These are phyloP conservation scores for Saccharomycopsis sp. DNA, from an alignment of 805 yeast genomes.

Conservation along the genomic window DNA sequence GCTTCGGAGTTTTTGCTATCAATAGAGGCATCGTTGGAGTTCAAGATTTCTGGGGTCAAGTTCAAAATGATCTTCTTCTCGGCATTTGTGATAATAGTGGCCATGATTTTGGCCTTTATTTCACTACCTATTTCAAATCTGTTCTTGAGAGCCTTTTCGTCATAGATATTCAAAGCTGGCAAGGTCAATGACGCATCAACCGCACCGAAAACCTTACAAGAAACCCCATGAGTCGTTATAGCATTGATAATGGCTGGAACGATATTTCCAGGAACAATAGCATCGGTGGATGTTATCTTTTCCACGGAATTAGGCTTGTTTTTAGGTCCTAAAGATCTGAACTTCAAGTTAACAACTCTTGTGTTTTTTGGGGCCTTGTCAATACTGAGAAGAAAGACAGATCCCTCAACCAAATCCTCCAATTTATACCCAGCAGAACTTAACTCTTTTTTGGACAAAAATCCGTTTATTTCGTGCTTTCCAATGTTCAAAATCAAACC, in stretches of 20 bases:
- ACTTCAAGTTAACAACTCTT: constrained; percentile 41
- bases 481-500: constrained; percentile 80
- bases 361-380: constrained; percentile 32
- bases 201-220: constrained; percentile 69
- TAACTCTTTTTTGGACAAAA: constrained; percentile 66
- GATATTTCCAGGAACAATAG: constrained; percentile 78
- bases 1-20: constrained; percentile 21
- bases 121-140: constrained; percentile 62
- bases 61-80: constrained; percentile 60
- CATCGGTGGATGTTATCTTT: constrained; percentile 65
- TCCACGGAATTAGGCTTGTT: constrained; percentile 40
- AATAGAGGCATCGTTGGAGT: constrained; percentile 25
- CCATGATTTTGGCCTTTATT: constrained; percentile 64
- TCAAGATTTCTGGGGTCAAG: constrained; percentile 46
- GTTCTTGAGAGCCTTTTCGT: constrained; percentile 45
- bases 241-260: constrained; percentile 69
- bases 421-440: constrained; percentile 32
- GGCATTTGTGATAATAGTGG: constrained; percentile 45
- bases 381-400: constrained; percentile 59
- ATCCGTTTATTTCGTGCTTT: constrained; percentile 50
- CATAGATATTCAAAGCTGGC: constrained; percentile 51
- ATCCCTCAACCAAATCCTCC: constrained; percentile 46
- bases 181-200: constrained; percentile 64
- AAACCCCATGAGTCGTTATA: constrained; percentile 53
- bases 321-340: constrained; percentile 32